These are phyloP conservation scores for Pholiota molesta DNA, from an alignment of 768 basidiomycete species.

Conservation along the genomic window DNA sequence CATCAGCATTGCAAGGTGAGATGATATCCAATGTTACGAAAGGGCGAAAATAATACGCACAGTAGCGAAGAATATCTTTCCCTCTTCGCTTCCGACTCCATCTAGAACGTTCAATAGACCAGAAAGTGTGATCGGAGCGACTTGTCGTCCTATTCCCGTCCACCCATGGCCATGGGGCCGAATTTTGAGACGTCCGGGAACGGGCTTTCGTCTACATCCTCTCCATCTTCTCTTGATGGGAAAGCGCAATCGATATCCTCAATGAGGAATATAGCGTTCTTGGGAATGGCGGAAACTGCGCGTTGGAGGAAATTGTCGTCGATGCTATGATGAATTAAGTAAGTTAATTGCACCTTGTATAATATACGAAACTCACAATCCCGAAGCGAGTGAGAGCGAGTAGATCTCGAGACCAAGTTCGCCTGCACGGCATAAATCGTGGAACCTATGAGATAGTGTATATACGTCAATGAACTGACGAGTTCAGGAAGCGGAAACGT, in stretches of 20 bases:
- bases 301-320: slow-evolving; percentile 52
- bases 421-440: slow-evolving; percentile 58
- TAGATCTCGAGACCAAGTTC: slow-evolving; percentile 89
- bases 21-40: no score
- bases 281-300: slow-evolving; percentile 49
- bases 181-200: not conserved
- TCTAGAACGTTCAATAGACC: slow-evolving; percentile 63
- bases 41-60: slow-evolving; percentile 28
- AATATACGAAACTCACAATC: slow-evolving; percentile 37
- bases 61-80: slow-evolving; percentile 63
- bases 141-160: slow-evolving; percentile 16
- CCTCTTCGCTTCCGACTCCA: slow-evolving; percentile 63
- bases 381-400: slow-evolving; percentile 51
- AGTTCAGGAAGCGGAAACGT: not conserved
- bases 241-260: slow-evolving; percentile 69
- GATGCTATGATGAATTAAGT: slow-evolving; percentile 34
- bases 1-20: not conserved
- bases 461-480: slow-evolving; percentile 14
- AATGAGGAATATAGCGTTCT: slow-evolving; percentile 55
- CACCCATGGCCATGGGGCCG: slow-evolving; percentile 15
- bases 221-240: slow-evolving; percentile 44
- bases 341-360: not conserved
- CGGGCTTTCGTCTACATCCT: slow-evolving; percentile 10
- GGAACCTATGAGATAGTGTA: slow-evolving; percentile 35
- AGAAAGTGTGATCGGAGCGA: slow-evolving; percentile 50